These are phyloP conservation scores for Ophiostoma quercus DNA, from an alignment of 2,329 filamentous ascomycete genomes.

Conservation along the genomic window DNA sequence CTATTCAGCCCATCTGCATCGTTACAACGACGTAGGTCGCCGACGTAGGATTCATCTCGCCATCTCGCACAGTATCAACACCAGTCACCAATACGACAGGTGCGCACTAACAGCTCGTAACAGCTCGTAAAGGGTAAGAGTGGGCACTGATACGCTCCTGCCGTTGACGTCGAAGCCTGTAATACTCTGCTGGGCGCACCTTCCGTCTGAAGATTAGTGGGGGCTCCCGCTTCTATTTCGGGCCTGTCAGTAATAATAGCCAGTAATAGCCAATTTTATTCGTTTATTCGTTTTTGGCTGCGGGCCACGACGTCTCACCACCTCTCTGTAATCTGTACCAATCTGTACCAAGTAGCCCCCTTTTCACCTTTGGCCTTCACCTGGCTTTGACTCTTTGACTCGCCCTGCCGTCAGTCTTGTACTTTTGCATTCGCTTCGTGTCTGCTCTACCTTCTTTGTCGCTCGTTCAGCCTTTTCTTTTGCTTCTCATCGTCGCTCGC, in stretches of 20 bases:
- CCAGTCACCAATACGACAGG: background rate
- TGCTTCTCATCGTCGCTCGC: background rate
- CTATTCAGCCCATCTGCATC: background rate
- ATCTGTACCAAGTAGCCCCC: background rate
- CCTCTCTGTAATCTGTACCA: background rate
- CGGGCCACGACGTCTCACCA: constrained; percentile 1
- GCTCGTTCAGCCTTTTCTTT: background rate
- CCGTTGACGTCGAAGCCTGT: background rate
- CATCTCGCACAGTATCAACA: background rate
- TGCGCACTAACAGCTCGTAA: background rate
- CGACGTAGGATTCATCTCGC: background rate
- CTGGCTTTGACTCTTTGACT: too few relatives aligned
- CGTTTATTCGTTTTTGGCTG: background rate
- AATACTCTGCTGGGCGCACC: background rate
- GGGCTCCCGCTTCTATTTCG: background rate
- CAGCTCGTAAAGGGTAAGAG: background rate
- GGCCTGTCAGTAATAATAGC: background rate
- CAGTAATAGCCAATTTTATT: background rate
- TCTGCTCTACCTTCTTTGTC: background rate
- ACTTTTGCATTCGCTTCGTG: background rate
- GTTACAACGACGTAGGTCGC: background rate
- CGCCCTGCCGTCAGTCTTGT: background rate
- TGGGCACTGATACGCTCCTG: constrained; percentile 6
- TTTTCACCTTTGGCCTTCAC: background rate
- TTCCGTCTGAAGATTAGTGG: constrained; percentile 4